Evolutionary conservation across 495 filamentous ascomycete species (phyloP), one percentile per base, ranked within the genome.

Genomic region (Symbiotaphrina buchneri): DNA sequence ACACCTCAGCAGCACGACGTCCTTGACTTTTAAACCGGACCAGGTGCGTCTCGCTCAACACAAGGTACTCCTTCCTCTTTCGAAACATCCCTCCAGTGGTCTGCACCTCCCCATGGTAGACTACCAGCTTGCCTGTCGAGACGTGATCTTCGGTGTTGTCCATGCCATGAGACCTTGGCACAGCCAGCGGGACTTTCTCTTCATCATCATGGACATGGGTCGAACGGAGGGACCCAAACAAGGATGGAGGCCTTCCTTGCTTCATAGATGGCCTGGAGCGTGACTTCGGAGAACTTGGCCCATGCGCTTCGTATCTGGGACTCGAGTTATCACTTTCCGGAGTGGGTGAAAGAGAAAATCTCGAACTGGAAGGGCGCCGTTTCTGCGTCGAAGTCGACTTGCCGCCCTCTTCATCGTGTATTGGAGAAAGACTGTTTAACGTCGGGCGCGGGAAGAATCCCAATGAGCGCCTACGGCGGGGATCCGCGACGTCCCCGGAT

Each of bases 11-110:
- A 32, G 75, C 73, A 42, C 72, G 71, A 39, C 56, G 60, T 7
- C 27, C 30, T 36, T 76, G 66, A 40, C 52, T 75, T 48, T 81
- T 90, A 51, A 82, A 81, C 27, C 80, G 71, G 35, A 92, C 46
- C 23, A 97, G 47, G 47, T 91, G 74, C 16, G 68, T 68, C 28
- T 84, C 71, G 6, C 84, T 94, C 21, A 94, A 60, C n/a, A 93
- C 87, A 19, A 94, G 54, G 40, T 81, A 94, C 38, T 90, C 81
- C 42, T 68, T 77, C 53, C 78, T 84, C 47, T 79, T 75, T 47
- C 79, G 65, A 47, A 93, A 69, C 51, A 91, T 63, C 26, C 75
- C 68, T 18, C 71, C 67, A 21, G 77, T 78, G 1, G 74, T 73
- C 49, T 91, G 80, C 16, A 90, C 63, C 39, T 81, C 70, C 2